Evolutionary conservation across 1,284 basidiomycete species (phyloP).

Genomic region (Trichosporon sp.): DNA sequence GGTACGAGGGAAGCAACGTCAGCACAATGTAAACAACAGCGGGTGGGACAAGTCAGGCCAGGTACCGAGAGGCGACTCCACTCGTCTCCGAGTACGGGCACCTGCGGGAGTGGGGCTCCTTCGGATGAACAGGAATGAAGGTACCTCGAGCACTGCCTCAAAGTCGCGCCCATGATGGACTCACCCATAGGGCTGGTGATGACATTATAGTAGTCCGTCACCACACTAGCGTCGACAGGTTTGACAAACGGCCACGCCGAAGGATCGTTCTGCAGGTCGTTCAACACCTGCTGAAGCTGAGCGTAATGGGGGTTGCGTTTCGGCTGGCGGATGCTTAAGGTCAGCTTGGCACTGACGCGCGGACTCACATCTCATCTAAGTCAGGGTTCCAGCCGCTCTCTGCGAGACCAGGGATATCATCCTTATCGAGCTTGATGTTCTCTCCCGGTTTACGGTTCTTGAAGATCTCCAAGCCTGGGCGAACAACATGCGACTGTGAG

Average conservation of each 20-base stretch:
- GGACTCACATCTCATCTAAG: constrained; percentile 68
- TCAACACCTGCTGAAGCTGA: constrained; percentile 75
- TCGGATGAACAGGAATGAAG: neutral
- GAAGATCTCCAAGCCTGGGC: constrained; percentile 77
- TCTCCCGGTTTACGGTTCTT: constrained; percentile 52
- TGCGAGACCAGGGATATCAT: constrained; percentile 77
- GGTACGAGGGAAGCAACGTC: neutral
- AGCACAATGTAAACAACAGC: neutral
- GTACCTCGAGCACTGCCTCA: neutral
- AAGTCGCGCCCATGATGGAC: constrained; percentile 31
- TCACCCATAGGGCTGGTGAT: constrained; percentile 91
- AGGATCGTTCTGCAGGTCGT: constrained; percentile 74
- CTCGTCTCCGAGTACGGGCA: neutral
- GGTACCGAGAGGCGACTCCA: neutral
- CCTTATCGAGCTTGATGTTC: constrained; percentile 42
- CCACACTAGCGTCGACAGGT: constrained; percentile 72
- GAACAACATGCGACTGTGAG: constrained; percentile 80
- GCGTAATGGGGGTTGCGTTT: constrained; percentile 58
- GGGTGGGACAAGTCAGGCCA: neutral
- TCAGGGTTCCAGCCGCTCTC: constrained; percentile 92
- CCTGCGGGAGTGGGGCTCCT: neutral
- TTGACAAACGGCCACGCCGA: constrained; percentile 69
- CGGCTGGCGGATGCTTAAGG: constrained; percentile 53
- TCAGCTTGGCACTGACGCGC: neutral
- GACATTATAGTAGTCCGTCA: constrained; percentile 85